Percentiles rank a stretch among this genome's conserved stretches.
Evolutionary conservation across 495 filamentous ascomycete species (phyloP).

Genomic region (Achaetomiella virescens): DNA sequence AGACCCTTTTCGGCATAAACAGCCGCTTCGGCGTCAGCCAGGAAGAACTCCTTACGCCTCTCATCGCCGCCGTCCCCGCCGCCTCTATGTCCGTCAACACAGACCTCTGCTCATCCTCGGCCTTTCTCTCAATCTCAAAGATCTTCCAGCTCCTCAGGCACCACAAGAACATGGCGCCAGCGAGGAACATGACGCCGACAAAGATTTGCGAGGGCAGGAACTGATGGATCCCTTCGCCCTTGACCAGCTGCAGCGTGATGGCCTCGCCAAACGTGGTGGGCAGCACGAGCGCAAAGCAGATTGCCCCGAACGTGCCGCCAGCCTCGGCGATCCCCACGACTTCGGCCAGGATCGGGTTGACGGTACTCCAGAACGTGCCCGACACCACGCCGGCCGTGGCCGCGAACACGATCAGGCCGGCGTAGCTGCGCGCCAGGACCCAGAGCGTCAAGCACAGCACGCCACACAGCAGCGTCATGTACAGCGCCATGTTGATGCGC

Average conservation of each 20-base stretch:
- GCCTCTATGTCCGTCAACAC: not conserved
- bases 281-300: constrained; percentile 16
- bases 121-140: constrained; percentile 11
- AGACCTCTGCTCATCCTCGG: not conserved
- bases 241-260: constrained; percentile 16
- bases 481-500: constrained; percentile 55
- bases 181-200: constrained; percentile 14
- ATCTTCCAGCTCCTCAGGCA: constrained; percentile 14
- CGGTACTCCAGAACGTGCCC: constrained; percentile 67
- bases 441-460: constrained; percentile 54
- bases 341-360: constrained; percentile 67
- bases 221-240: constrained; percentile 8
- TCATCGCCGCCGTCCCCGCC: not conserved
- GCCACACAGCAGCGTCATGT: constrained; percentile 10
- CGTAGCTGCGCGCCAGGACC: constrained; percentile 56
- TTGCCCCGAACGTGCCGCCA: not conserved
- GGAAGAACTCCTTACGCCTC: not conserved
- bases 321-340: constrained; percentile 57
- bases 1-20: constrained; percentile 5
- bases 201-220: constrained; percentile 14
- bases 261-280: constrained; percentile 16
- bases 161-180: constrained; percentile 6
- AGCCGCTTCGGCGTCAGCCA: constrained; percentile 6
- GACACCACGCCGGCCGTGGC: constrained; percentile 55
- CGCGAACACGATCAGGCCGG: constrained; percentile 61